A percentile compares a stretch with the other conserved stretches of the same genome.
Conservation (phyloP, 108 stramenopile genomes). For the Nitzschia sp. region DNA sequence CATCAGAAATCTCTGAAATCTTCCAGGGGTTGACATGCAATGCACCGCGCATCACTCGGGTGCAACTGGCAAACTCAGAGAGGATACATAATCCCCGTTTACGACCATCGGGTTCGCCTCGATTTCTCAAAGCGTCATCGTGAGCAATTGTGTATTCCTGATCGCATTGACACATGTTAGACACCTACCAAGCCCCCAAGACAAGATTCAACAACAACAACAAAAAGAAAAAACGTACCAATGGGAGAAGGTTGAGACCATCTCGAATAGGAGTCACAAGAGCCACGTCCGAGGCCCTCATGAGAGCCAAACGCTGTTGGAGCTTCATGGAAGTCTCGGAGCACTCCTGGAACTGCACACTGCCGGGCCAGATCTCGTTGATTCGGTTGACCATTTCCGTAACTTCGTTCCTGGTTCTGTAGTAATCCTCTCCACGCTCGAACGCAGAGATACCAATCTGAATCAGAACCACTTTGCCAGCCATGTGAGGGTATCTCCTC, state of each 20-base stretch:
- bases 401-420: conserved; percentile 74
- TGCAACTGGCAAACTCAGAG: conserved; percentile 85
- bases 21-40: conserved; percentile 93
- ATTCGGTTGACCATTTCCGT: conserved; percentile 77
- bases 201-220: conserved; percentile 54
- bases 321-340: conserved; percentile 71
- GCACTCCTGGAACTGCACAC: conserved; percentile 87
- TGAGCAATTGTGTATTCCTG: conserved; percentile 94
- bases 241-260: conserved; percentile 93
- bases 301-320: conserved; percentile 84
- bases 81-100: conserved; percentile 89
- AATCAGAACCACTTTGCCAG: conserved; percentile 92
- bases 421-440: conserved; percentile 88
- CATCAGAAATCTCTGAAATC: conserved; percentile 82
- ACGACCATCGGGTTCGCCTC: conserved; percentile 69
- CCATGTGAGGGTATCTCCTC: conserved; percentile 81
- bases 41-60: conserved; percentile 96
- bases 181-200: conserved; percentile 21
- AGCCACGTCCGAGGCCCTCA: conserved; percentile 82
- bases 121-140: conserved; percentile 83
- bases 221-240: conserved; percentile 64
- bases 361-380: conserved; percentile 82
- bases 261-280: conserved; percentile 93
- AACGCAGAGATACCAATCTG: conserved; percentile 90
- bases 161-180: background rate